phyloP scores from a whole-genome alignment of 2,329 filamentous ascomycete species.

The Colletotrichum lini region DNA sequence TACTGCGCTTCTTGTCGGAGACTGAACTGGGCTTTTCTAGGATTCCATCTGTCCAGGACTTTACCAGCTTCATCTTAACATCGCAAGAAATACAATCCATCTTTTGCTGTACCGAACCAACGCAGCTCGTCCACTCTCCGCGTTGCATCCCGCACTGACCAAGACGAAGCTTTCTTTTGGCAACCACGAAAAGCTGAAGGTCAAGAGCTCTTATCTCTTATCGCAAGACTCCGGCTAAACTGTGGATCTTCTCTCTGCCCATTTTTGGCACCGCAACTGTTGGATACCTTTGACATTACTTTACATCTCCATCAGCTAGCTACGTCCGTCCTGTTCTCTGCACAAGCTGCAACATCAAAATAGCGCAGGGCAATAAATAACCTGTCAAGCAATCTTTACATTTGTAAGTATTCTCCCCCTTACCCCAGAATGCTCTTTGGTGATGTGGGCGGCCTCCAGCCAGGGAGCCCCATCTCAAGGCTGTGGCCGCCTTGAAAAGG shows the following conservation, averaged over 20 bases:
- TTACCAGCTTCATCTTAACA: background rate
- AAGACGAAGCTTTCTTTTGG: background rate
- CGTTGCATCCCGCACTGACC: background rate
- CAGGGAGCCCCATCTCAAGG: conserved; percentile 23
- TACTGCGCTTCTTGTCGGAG: background rate
- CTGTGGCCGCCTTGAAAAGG: conserved; percentile 26
- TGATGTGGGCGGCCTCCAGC: background rate
- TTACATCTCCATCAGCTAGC: conserved; percentile 19
- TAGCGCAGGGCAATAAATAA: conserved; percentile 25
- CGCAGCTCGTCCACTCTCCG: background rate
- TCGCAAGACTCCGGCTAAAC: conserved; percentile 36
- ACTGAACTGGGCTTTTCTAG: background rate
- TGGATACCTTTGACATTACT: conserved; percentile 19
- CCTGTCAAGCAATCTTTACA: background rate
- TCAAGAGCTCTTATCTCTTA: conserved; percentile 40
- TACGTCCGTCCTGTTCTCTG: conserved; percentile 13
- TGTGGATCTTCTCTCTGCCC: conserved; percentile 27
- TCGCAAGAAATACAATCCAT: background rate
- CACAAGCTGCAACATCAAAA: conserved; percentile 26
- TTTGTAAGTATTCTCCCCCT: background rate
- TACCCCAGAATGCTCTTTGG: background rate
- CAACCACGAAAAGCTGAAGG: background rate
- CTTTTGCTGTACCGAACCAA: background rate
- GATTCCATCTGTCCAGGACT: background rate
- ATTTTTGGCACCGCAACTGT: conserved; percentile 28